Conservation (phyloP, 164 flowering plant species). For the Chloranthus sessilifolius region DNA sequence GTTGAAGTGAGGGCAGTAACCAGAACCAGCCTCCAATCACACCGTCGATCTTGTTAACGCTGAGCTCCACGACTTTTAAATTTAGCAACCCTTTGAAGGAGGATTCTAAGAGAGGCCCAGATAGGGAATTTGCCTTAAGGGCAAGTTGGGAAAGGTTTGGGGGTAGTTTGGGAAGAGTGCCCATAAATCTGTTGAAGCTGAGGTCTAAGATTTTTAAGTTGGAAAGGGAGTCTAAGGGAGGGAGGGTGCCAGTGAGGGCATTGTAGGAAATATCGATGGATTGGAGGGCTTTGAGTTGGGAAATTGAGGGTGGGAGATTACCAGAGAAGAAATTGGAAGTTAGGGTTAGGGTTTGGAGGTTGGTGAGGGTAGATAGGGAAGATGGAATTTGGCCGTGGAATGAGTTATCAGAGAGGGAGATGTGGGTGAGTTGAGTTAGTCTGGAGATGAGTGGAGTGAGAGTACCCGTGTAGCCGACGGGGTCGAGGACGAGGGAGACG, state of each 20-base stretch:
- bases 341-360: constrained; percentile 44
- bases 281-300: constrained; percentile 36
- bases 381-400: constrained; percentile 60
- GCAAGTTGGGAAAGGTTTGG: constrained; percentile 46
- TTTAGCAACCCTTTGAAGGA: constrained; percentile 42
- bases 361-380: constrained; percentile 46
- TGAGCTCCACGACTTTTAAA: constrained; percentile 65
- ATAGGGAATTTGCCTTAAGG: constrained; percentile 42
- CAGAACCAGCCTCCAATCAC: constrained; percentile 52
- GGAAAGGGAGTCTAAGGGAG: constrained; percentile 28
- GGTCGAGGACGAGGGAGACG: constrained; percentile 52
- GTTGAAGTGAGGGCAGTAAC: constrained; percentile 56
- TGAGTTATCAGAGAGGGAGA: constrained; percentile 61
- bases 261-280: constrained; percentile 57
- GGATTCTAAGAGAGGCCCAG: constrained; percentile 37
- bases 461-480: constrained; percentile 56
- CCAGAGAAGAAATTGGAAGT: constrained; percentile 66
- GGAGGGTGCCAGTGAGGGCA: constrained; percentile 52
- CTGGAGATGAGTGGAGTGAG: constrained; percentile 58
- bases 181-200: constrained; percentile 65
- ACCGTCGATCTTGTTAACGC: constrained; percentile 56
- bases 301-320: constrained; percentile 37
- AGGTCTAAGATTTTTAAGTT: constrained; percentile 50
- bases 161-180: constrained; percentile 64
- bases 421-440: constrained; percentile 43